Percentiles rank a stretch among this genome's conserved stretches.
Evolutionary conservation across 192 early-diverging fungal species (phyloP).

Genomic region (Chytriomyces sp.): DNA sequence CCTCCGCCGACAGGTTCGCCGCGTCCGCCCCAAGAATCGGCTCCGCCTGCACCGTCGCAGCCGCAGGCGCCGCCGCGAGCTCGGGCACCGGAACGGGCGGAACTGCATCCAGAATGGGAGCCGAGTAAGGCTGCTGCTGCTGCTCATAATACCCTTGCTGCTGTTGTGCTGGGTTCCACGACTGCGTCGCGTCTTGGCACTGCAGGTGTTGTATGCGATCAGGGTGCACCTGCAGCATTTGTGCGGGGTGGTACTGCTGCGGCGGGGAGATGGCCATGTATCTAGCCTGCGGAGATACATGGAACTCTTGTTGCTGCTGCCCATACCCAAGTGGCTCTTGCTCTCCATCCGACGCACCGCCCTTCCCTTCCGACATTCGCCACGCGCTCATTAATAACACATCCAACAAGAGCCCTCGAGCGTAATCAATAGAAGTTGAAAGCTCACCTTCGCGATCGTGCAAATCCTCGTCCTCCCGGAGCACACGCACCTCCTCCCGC

Average conservation of each 20-base stretch:
- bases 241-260: too few species aligned
- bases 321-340: too few species aligned
- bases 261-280: too few species aligned
- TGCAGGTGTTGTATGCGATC: too few species aligned
- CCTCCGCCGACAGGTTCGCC: conserved; percentile 1
- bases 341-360: not conserved
- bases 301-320: too few species aligned
- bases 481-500: conserved; percentile 17
- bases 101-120: not conserved
- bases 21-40: conserved; percentile 24
- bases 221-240: too few species aligned
- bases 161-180: not conserved
- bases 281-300: too few species aligned
- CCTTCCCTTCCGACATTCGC: not conserved
- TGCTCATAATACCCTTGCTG: not conserved
- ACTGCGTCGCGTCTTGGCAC: not conserved
- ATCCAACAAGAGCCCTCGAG: not conserved
- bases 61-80: not conserved
- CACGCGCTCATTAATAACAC: not conserved
- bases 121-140: not conserved
- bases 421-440: not conserved
- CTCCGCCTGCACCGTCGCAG: not conserved
- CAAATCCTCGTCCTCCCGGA: conserved; percentile 3
- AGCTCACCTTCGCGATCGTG: not conserved
- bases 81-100: not conserved